Evolutionary conservation across 306 rosid genomes (phyloP), one percentile per base, ranked within the genome.

Genomic region (Datisca glomerata): DNA sequence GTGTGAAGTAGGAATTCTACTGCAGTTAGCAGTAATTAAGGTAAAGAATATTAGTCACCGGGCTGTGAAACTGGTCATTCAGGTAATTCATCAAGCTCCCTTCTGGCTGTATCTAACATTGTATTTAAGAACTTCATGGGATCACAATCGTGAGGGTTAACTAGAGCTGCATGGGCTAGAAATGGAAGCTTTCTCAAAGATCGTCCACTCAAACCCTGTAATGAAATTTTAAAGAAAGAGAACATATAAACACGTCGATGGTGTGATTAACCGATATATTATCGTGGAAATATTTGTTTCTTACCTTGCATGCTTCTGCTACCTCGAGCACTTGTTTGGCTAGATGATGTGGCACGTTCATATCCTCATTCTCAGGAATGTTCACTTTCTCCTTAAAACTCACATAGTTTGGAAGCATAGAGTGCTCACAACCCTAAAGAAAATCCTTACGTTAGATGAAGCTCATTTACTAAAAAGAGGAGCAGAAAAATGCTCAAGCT

Each of bases 181-280:
- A 91, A 91, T 12, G 98, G 95, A 60, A 89, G 95, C 76, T 89
- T 89, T 75, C 95, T 74, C 60, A 91, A 57, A 23, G 82, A 68
- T 48, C 96, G 75, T 60, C 98, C 96, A 25, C 98, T 91, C 80
- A 74, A 48, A 58, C 98, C 96, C 98, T 91, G 55, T 35, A 14
- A 50, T 45, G 18, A 61, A 9, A 56, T 45, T 17, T 11, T 10
- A 41, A 38, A 18, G 23, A 28, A 31, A 60, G 43, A 29, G 21
- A 23, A 7, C n/a, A 31, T 8, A 14, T 31, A 11, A 17, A 4
- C 14, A 21, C 46, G 16, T 36, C 10, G 5, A 19, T 32, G 33
- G 3, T 19, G 8, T 33, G 45, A 22, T 51, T 23, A 49, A 36
- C 28, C 10, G 19, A 17, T 40, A 51, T 21, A 41, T 34, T 45